Base-by-base conservation (phyloP, 345 rosid genomes). In the Brassica carinata region DNA sequence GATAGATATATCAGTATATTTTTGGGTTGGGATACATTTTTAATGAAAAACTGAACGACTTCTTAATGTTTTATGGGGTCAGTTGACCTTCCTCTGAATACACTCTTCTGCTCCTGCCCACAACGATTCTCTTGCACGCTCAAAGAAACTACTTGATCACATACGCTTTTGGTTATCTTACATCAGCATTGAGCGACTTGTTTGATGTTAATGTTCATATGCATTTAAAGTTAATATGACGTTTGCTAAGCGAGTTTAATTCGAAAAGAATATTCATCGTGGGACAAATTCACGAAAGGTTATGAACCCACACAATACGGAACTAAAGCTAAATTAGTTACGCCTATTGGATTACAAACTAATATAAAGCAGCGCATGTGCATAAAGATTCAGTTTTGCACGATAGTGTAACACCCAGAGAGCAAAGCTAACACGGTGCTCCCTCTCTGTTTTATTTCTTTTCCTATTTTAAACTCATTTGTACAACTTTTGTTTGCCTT, bases 391-490 rank as follows among this genome's bases (percentile, higher is more conserved):
- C 59, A 76, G 62, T 45, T 71, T 72, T 77, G 77, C 84, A 67
- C 77, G 84, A 77, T 77, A 81, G 71, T 77, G 81, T 76, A 72
- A 81, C 78, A 76, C 84, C 77, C 84, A 81, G 84, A 77, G 77
- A 61, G 77, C 70, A 77, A 71, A 77, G 70, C 2, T 77, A 66
- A 77, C 77, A 81, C 65, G 77, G 26, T 65, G 55, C 73, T 17
- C 71, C 58, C 64, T 74, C 83, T 80, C 69, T 43, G 51, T 43
- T 43, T 43, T 43, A 43, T 43, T 43, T 43, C 51, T 43, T 43
- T 43, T 43, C 51, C 4, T 43, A 10, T 43, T 43, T 43, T 43
- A 10, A 43, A 43, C 51, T 43, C 51, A 43, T 10, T 10, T 80
- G 13, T 40, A 5, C n/a, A 19, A 58, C 59, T 34, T 66, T 76